A percentile compares a stretch with the other conserved stretches of the same genome.
Conservation (phyloP, 2,329 filamentous ascomycete genomes). For the Aspergillus brunneoviolaceus region DNA sequence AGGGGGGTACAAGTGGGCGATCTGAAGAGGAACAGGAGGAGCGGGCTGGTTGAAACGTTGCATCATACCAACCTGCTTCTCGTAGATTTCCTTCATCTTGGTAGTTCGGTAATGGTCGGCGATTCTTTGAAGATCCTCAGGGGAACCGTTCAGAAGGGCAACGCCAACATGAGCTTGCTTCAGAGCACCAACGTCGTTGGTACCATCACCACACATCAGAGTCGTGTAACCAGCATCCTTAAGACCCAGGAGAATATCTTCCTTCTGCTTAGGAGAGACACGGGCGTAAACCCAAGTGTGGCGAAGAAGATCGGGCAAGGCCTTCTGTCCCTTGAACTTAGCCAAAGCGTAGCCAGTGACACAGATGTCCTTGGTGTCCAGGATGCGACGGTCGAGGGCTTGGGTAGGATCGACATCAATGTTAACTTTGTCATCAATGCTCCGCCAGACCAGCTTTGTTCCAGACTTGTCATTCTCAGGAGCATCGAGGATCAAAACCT, state of each 20-base stretch:
- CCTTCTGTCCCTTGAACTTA: slow-evolving; percentile 80
- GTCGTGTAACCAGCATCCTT: slow-evolving; percentile 98
- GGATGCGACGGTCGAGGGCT: slow-evolving; percentile 75
- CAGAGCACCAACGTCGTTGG: slow-evolving; percentile 94
- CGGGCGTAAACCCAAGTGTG: slow-evolving; percentile 97
- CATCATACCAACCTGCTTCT: slow-evolving; percentile 93
- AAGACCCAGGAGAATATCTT: slow-evolving; percentile 93
- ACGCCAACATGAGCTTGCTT: slow-evolving; percentile 98
- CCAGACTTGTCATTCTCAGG: slow-evolving; percentile 84
- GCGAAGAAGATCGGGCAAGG: slow-evolving; percentile 74
- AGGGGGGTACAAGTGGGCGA: slow-evolving; percentile 91
- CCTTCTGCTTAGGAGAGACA: slow-evolving; percentile 97
- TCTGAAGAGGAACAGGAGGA: slow-evolving; percentile 87
- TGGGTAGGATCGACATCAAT: slow-evolving; percentile 82
- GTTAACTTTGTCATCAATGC: slow-evolving; percentile 83
- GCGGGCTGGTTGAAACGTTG: slow-evolving; percentile 88
- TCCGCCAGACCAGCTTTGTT: slow-evolving; percentile 86
- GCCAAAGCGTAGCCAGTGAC: slow-evolving; percentile 91
- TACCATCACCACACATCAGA: slow-evolving; percentile 97
- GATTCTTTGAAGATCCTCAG: slow-evolving; percentile 86
- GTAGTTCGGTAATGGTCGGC: slow-evolving; percentile 90
- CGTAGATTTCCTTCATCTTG: slow-evolving; percentile 98
- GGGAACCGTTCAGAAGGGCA: slow-evolving; percentile 90
- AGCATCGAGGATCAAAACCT: slow-evolving; percentile 90
- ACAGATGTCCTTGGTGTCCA: slow-evolving; percentile 86